Evolutionary conservation across 768 basidiomycete species (phyloP), one percentile per base, ranked within the genome.

Genomic region (Tylopilus intermedius): DNA sequence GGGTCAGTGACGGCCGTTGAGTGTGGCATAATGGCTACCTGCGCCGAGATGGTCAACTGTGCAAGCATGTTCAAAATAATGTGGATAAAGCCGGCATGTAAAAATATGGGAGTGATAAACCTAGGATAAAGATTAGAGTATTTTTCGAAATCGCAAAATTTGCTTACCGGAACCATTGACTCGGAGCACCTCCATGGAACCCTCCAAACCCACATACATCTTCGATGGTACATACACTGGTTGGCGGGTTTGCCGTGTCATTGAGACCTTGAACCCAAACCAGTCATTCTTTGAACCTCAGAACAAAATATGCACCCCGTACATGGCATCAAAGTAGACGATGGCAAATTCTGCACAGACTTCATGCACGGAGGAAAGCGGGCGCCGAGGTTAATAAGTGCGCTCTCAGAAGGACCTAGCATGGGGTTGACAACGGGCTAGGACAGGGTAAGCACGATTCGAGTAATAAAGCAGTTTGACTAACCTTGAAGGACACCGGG

Each of bases 21-120:
- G 30, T 33, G 13, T 3, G 26, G 21, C 14, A 27, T 42, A 21
- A 50, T 44, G 49, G 50, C 59, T 62, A 88, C 90, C 70, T 89
- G 84, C 33, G 86, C 88, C 7, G 86, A 87, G n/a, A 88, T 72
- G 0, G 80, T 81, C 51, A 88, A 67, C 61, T 95, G 94, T 13
- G 86, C 94, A 27, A 94, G 66, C 84, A 97, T 88, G 65, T 99
- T 99, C 55, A 99, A 64, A 4, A 86, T 58, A 33, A 95, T 76
- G 66, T 99, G 95, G n/a, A 99, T 76, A 52, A 99, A 76, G n/a
- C 95, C 95, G 10, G 92, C 96, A 60, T 98, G 95, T 5, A 97
- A 71, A 65, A 98, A 96, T 47, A 95, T 88, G 8, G 94, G 80
- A 2, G 85, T 83, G 59, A 94, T 86, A 64, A 94, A 94, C 57